A percentile compares a stretch with the other conserved stretches of the same genome.
These are phyloP conservation scores for Hippophae tibetana DNA, from an alignment of 306 rosid genomes.

Conservation along the genomic window DNA sequence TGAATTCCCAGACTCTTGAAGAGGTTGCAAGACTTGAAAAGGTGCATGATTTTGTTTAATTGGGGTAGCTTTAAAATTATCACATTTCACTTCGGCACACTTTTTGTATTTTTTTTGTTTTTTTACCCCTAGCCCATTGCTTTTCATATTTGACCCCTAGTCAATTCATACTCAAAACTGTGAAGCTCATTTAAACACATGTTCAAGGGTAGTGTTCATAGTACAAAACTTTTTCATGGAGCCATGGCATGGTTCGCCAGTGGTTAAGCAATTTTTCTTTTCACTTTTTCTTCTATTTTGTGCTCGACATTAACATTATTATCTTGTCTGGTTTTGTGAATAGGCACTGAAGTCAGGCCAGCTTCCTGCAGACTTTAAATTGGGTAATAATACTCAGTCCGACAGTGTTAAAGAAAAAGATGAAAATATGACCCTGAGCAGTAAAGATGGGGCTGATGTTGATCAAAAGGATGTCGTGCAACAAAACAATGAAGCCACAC, in stretches of 20 bases:
- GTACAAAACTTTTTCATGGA: too few relatives aligned
- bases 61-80: background rate
- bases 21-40: slow-evolving; percentile 98
- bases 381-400: slow-evolving; percentile 32
- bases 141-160: too few relatives aligned
- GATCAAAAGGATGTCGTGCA: slow-evolving; percentile 40
- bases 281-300: background rate
- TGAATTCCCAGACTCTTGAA: slow-evolving; percentile 92
- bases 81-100: background rate
- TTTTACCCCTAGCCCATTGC: too few relatives aligned
- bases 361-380: slow-evolving; percentile 65
- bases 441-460: slow-evolving; percentile 24
- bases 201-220: too few relatives aligned
- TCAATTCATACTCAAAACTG: too few relatives aligned
- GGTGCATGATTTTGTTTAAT: slow-evolving; percentile 39
- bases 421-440: slow-evolving; percentile 18
- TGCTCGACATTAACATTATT: slow-evolving; percentile 8
- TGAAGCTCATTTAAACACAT: too few relatives aligned
- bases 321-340: slow-evolving; percentile 12
- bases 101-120: too few relatives aligned
- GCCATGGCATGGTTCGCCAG: too few relatives aligned
- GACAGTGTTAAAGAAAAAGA: slow-evolving; percentile 31
- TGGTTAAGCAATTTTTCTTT: too few relatives aligned
- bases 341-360: slow-evolving; percentile 90
- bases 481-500: slow-evolving; percentile 40